phyloP scores from a whole-genome alignment of 306 rosid species.

The Gastrolobium villosum region DNA sequence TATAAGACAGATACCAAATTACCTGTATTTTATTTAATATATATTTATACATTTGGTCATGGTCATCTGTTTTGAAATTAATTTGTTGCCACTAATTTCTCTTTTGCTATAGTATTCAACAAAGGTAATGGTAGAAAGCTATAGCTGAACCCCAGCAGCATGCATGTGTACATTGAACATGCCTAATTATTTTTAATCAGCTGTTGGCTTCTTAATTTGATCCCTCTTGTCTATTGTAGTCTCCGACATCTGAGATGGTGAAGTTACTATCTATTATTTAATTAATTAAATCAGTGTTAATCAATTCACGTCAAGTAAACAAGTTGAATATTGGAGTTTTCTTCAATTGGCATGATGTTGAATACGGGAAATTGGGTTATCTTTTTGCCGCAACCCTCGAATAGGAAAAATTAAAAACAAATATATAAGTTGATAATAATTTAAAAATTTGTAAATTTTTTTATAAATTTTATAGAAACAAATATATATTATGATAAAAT shows the following conservation, averaged over 20 bases:
- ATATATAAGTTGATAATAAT: neutral
- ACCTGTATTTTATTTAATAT: neutral
- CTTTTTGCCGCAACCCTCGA: neutral
- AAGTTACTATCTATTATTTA: neutral
- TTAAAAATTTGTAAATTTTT: no score
- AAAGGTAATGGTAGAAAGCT: constrained; percentile 6
- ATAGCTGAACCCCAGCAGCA: neutral
- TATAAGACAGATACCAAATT: no score
- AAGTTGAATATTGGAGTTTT: constrained; percentile 18
- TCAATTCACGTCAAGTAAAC: constrained; percentile 3
- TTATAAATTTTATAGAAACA: no score
- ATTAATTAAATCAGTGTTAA: neutral
- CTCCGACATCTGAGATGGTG: neutral
- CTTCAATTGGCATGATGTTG: neutral
- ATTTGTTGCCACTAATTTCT: neutral
- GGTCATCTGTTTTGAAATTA: neutral
- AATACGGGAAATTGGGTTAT: neutral
- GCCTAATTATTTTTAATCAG: neutral
- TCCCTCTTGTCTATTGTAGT: neutral
- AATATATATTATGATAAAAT: no score
- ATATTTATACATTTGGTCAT: neutral
- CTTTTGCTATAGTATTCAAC: neutral
- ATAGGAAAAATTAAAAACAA: neutral
- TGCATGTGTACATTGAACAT: neutral
- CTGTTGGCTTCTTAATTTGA: neutral